Percentiles rank a stretch among this genome's conserved stretches.
Conservation (phyloP, 2,329 filamentous ascomycete species). For the Penicillium sp. region DNA sequence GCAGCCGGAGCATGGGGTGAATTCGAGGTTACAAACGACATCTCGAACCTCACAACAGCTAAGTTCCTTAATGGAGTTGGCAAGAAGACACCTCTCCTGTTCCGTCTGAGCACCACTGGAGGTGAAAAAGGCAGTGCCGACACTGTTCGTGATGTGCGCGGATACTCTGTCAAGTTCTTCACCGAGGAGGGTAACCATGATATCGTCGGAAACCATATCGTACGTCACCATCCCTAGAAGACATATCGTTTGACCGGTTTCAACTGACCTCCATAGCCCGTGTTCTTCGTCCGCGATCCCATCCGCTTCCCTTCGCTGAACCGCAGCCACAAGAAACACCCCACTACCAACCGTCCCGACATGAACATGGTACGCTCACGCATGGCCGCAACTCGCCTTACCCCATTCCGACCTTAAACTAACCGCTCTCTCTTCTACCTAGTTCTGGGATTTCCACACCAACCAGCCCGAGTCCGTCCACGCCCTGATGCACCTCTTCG, state of each 20-base stretch:
- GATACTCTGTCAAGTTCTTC: constrained; percentile 79
- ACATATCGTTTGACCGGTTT: too few relatives aligned
- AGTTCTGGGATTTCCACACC: constrained; percentile 66
- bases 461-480: constrained; percentile 65
- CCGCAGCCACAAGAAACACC: constrained; percentile 12
- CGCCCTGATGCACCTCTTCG: constrained; percentile 65
- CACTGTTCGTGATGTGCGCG: constrained; percentile 79
- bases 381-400: too few relatives aligned
- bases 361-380: constrained; percentile 2
- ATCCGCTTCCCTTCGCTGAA: constrained; percentile 42
- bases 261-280: constrained; percentile 24
- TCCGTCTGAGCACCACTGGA: constrained; percentile 9
- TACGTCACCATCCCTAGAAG: background rate
- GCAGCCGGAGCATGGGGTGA: constrained; percentile 62
- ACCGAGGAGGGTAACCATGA: constrained; percentile 76
- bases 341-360: constrained; percentile 10
- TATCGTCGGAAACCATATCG: constrained; percentile 47
- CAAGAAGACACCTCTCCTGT: constrained; percentile 57
- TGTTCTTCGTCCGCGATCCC: constrained; percentile 49
- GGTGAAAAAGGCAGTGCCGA: constrained; percentile 70
- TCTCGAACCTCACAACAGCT: constrained; percentile 61
- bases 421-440: background rate
- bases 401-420: background rate
- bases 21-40: constrained; percentile 65
- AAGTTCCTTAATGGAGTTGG: constrained; percentile 60